Evolutionary conservation across 2,329 filamentous ascomycete species (phyloP).

Genomic region (Hypoxylon sp.): DNA sequence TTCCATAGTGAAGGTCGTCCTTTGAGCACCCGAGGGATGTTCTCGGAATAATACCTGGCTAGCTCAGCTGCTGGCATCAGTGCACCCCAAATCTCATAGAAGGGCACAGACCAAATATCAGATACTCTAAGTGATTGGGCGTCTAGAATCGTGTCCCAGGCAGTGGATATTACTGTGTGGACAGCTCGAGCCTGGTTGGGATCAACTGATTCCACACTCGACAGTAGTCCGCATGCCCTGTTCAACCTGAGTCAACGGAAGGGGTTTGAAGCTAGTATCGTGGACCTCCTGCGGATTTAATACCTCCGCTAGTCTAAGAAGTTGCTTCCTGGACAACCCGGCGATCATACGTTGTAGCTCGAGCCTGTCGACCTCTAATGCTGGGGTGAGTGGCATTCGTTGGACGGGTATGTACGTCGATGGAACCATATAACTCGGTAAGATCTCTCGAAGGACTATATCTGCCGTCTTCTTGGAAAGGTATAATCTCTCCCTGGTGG

Average conservation of each 20-base stretch:
- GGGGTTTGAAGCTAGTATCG: constrained; percentile 59
- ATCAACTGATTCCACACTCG: constrained; percentile 54
- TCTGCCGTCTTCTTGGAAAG: constrained; percentile 62
- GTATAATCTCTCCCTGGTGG: constrained; percentile 61
- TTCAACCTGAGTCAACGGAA: constrained; percentile 64
- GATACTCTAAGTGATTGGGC: constrained; percentile 58
- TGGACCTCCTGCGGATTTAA: constrained; percentile 57
- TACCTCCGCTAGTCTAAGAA: constrained; percentile 59
- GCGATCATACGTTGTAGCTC: constrained; percentile 63
- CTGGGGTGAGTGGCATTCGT: constrained; percentile 64
- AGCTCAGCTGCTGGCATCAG: constrained; percentile 65
- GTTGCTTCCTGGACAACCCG: constrained; percentile 60
- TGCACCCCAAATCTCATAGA: constrained; percentile 67
- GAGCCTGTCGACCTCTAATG: constrained; percentile 65
- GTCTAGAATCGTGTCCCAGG: constrained; percentile 63
- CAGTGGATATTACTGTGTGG: constrained; percentile 59
- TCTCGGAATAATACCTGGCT: constrained; percentile 61
- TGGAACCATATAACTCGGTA: constrained; percentile 62
- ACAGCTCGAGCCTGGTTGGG: constrained; percentile 59
- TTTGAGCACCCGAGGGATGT: constrained; percentile 58
- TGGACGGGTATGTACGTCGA: constrained; percentile 65
- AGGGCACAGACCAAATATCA: constrained; percentile 62
- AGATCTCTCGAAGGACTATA: constrained; percentile 56
- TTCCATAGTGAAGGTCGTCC: constrained; percentile 59
- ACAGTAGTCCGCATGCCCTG: constrained; percentile 60